These are phyloP conservation scores for Skeletonema potamos DNA, from an alignment of 108 stramenopile species.

Conservation along the genomic window DNA sequence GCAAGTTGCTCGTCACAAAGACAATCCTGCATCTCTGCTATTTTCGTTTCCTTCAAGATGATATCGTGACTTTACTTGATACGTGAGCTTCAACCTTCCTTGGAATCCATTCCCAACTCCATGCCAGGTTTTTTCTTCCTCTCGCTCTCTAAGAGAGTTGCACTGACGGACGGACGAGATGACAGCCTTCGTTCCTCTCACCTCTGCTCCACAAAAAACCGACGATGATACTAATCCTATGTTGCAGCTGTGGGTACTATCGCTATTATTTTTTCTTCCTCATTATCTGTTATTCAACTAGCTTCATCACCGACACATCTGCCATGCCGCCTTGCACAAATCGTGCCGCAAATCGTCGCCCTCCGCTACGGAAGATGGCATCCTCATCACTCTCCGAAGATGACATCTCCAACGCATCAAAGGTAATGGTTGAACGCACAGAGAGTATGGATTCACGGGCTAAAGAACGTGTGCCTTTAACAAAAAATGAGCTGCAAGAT, in stretches of 20 bases:
- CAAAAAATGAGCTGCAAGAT: slow-evolving; percentile 50
- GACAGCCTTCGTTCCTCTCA: too few species aligned
- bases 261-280: not conserved
- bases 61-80: too few species aligned
- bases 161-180: too few species aligned
- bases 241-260: too few species aligned
- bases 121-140: too few species aligned
- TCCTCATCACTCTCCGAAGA: slow-evolving; percentile 4
- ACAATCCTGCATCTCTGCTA: too few species aligned
- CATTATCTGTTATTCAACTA: not conserved
- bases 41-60: too few species aligned
- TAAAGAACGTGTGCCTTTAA: slow-evolving; percentile 43
- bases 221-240: not conserved
- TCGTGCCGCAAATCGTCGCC: slow-evolving; percentile 8
- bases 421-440: slow-evolving; percentile 32
- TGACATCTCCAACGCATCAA: slow-evolving; percentile 6
- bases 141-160: too few species aligned
- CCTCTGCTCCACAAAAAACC: too few species aligned
- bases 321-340: slow-evolving; percentile 18
- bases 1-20: too few species aligned
- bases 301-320: not conserved
- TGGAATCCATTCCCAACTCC: too few species aligned
- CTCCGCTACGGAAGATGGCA: slow-evolving; percentile 15
- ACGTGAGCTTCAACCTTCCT: too few species aligned
- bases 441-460: slow-evolving; percentile 39